These are phyloP conservation scores for Wickerhamomyces sp. DNA, from an alignment of 1,139 yeast species.

Conservation along the genomic window DNA sequence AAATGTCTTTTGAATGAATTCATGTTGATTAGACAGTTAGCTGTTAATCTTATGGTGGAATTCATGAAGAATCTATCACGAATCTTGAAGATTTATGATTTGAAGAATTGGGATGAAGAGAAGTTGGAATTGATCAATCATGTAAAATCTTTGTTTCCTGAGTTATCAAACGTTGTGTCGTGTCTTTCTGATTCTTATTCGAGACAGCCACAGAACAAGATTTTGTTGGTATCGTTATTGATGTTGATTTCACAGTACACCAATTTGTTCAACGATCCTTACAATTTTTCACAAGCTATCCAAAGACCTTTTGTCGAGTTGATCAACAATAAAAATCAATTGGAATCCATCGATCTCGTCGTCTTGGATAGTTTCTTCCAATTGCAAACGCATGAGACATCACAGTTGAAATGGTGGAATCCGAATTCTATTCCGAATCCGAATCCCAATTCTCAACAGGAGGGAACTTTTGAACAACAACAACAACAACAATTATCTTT, in stretches of 20 bases:
- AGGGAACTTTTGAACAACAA: no score
- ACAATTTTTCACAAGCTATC: conserved; percentile 24
- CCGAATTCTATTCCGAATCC: no score
- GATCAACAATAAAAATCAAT: conserved; percentile 25
- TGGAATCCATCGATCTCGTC: conserved; percentile 47
- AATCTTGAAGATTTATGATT: conserved; percentile 34
- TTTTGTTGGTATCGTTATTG: conserved; percentile 32
- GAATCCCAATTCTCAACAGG: no score
- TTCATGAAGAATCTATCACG: conserved; percentile 47
- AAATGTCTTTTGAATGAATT: conserved; percentile 53
- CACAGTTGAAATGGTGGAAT: conserved; percentile 63
- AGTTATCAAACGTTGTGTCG: conserved; percentile 35
- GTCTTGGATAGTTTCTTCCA: conserved; percentile 42
- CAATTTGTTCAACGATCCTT: conserved; percentile 26
- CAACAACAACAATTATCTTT: conserved; percentile 41
- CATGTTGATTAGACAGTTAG: conserved; percentile 59
- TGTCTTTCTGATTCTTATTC: conserved; percentile 33
- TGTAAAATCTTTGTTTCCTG: conserved; percentile 42
- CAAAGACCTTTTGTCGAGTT: conserved; percentile 30
- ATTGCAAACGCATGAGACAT: conserved; percentile 31
- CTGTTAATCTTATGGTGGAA: conserved; percentile 53
- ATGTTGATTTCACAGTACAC: conserved; percentile 29
- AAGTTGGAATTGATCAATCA: conserved; percentile 33
- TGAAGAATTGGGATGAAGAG: conserved; percentile 35
- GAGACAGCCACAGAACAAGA: conserved; percentile 30